Evolutionary conservation across 139 green algal species (phyloP).

Genomic region (Gonium pectorale): DNA sequence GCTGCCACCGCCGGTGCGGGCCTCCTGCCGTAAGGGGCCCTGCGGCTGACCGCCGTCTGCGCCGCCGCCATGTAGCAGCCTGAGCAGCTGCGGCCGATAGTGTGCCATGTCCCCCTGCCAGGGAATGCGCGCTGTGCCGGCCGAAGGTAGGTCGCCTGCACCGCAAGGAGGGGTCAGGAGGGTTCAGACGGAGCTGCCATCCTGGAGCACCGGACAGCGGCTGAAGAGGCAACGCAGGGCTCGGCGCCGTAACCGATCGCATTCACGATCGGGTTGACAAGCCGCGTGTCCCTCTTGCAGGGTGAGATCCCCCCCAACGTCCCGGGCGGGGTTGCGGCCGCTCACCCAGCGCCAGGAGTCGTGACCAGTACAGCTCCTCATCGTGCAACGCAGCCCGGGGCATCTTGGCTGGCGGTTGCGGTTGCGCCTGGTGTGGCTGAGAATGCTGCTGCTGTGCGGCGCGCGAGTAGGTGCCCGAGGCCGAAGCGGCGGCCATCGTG

Average conservation of each 20-base stretch:
- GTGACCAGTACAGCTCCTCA: conserved; percentile 30
- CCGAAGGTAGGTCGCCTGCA: background rate
- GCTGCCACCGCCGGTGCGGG: background rate
- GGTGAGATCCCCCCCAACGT: no score
- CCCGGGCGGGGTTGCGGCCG: no score
- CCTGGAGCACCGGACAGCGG: no score
- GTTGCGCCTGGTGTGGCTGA: background rate
- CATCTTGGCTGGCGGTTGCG: background rate
- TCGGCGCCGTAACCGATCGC: no score
- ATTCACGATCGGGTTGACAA: no score
- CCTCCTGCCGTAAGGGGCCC: background rate
- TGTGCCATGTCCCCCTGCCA: conserved; percentile 36
- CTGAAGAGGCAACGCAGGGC: no score
- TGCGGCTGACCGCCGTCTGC: background rate
- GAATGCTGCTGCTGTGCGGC: background rate
- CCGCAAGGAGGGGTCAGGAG: no score
- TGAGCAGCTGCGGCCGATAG: conserved; percentile 3
- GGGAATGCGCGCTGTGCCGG: background rate
- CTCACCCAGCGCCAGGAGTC: conserved; percentile 24
- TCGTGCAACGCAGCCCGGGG: background rate
- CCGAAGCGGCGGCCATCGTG: background rate
- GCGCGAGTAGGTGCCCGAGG: background rate
- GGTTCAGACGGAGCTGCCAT: no score
- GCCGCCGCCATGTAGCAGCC: background rate
- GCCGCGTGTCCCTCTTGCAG: no score